A percentile compares a stretch with the other conserved stretches of the same genome.
phyloP scores from a whole-genome alignment of 495 filamentous ascomycete genomes.

The Aeminium ludgeri region DNA sequence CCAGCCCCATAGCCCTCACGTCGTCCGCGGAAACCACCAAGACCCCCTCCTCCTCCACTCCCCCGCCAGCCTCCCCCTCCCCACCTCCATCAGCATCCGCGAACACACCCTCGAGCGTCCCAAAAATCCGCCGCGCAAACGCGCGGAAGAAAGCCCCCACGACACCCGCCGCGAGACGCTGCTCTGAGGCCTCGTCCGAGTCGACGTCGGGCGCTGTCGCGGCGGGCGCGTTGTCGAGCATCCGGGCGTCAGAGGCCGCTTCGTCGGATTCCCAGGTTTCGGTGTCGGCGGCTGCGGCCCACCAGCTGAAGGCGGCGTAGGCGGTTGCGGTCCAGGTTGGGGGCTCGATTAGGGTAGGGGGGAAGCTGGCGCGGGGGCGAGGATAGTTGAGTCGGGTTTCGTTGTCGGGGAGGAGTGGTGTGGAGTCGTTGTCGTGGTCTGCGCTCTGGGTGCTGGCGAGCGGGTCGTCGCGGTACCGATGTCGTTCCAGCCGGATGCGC shows the following conservation, averaged over 20 bases:
- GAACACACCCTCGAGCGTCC: conserved; percentile 50
- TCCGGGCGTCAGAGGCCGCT: conserved; percentile 15
- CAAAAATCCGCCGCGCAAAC: conserved; percentile 54
- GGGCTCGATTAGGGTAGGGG: conserved; percentile 54
- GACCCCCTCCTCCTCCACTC: conserved; percentile 21
- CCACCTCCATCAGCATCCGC: conserved; percentile 39
- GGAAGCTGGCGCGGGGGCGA: no score
- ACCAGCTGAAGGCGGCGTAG: conserved; percentile 92
- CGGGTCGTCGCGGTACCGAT: conserved; percentile 8
- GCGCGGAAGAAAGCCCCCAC: conserved; percentile 87
- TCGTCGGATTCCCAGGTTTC: conserved; percentile 26
- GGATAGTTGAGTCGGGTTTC: no score
- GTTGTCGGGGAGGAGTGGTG: neutral
- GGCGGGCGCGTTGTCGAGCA: conserved; percentile 23
- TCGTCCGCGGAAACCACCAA: conserved; percentile 51
- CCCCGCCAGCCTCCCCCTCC: conserved; percentile 29
- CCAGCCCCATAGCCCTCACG: conserved; percentile 64
- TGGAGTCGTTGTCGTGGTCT: conserved; percentile 18
- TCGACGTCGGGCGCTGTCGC: no score
- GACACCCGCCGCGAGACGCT: conserved; percentile 35
- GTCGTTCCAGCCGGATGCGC: conserved; percentile 27
- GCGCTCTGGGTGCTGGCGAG: conserved; percentile 12
- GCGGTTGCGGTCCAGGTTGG: conserved; percentile 79
- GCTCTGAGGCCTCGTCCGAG: conserved; percentile 27
- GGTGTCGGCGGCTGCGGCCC: conserved; percentile 88